These are phyloP conservation scores for Gossypium stocksii DNA, from an alignment of 345 rosid genomes.

Conservation along the genomic window DNA sequence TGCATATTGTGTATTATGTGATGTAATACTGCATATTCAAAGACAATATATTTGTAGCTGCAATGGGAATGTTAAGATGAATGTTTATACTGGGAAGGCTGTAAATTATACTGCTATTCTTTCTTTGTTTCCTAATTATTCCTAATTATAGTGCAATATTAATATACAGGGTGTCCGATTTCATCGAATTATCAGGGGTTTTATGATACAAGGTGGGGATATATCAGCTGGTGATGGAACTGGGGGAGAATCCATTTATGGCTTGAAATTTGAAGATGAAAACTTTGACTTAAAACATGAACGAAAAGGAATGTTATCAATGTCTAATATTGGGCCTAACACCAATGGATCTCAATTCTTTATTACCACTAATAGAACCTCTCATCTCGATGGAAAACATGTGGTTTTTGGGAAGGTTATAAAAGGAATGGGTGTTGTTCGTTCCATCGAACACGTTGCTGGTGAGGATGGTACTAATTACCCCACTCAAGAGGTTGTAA, in stretches of 20 bases:
- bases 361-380: slow-evolving; percentile 72
- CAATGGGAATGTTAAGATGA: neutral
- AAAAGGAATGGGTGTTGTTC: slow-evolving; percentile 93
- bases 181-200: slow-evolving; percentile 79
- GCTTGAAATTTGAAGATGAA: slow-evolving; percentile 86
- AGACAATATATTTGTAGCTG: neutral
- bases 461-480: slow-evolving; percentile 39
- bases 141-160: slow-evolving; percentile 1
- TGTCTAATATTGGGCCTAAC: slow-evolving; percentile 82
- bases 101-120: too few relatives aligned
- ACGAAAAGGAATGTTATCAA: slow-evolving; percentile 92
- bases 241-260: slow-evolving; percentile 92
- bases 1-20: slow-evolving; percentile 1
- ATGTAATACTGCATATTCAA: neutral
- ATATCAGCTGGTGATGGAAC: slow-evolving; percentile 87
- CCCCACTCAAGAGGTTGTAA: slow-evolving; percentile 55
- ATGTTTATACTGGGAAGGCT: neutral
- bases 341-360: slow-evolving; percentile 98
- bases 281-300: slow-evolving; percentile 85
- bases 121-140: slow-evolving; percentile 2
- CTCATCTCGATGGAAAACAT: slow-evolving; percentile 89
- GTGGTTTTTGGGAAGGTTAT: slow-evolving; percentile 86
- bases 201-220: slow-evolving; percentile 94
- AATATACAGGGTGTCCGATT: slow-evolving; percentile 63
- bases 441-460: slow-evolving; percentile 67